Percentiles rank a stretch among this genome's conserved stretches.
Evolutionary conservation across 1,284 basidiomycete genomes (phyloP).

Genomic region (Porodaedalea pini): DNA sequence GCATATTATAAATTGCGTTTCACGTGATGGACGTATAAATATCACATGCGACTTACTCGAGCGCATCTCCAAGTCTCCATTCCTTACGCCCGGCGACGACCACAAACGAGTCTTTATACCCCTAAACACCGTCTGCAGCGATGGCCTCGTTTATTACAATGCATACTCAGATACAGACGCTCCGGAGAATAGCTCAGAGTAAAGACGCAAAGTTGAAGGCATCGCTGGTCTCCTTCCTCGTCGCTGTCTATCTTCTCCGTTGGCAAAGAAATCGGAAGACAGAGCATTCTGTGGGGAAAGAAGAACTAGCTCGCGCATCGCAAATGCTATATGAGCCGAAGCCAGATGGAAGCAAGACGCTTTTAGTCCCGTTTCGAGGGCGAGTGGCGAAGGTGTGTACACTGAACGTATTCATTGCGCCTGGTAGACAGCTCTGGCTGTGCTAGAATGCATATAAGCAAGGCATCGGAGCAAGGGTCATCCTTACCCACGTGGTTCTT

Average conservation of each 20-base stretch:
- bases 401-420: neutral
- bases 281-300: constrained; percentile 26
- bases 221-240: constrained; percentile 15
- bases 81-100: no score
- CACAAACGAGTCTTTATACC: no score
- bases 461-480: no score
- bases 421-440: no score
- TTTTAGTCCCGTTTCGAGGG: constrained; percentile 66
- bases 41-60: no score
- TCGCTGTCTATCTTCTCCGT: constrained; percentile 18
- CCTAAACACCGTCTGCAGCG: no score
- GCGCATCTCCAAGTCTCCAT: no score
- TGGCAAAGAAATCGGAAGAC: constrained; percentile 10
- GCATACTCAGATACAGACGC: neutral
- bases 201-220: constrained; percentile 4
- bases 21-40: no score
- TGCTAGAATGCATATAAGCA: no score
- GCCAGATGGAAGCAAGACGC: constrained; percentile 54
- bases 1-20: no score
- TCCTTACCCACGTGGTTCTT: no score
- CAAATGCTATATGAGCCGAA: constrained; percentile 57
- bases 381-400: constrained; percentile 53
- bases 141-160: neutral
- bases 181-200: neutral
- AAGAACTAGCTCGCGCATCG: constrained; percentile 45